Conservation (phyloP, 2,329 filamentous ascomycete genomes). For the Ascochyta pisi region DNA sequence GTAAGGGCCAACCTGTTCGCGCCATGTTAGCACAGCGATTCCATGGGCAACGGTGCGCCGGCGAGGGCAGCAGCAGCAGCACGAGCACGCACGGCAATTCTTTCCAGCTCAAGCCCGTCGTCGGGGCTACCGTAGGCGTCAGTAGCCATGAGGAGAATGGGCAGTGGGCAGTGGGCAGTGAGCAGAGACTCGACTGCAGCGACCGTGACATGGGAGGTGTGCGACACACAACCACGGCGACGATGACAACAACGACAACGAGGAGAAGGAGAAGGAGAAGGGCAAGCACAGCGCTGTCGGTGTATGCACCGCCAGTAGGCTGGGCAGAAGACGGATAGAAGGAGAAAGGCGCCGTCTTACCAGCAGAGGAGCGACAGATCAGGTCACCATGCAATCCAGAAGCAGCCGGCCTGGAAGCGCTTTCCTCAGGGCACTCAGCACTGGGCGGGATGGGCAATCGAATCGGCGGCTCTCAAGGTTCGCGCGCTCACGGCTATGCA, state of each 20-base stretch:
- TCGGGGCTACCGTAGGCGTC: slow-evolving; percentile 39
- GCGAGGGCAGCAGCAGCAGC: neutral
- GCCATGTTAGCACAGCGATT: slow-evolving; percentile 35
- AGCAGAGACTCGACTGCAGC: slow-evolving; percentile 11
- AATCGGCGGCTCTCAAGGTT: slow-evolving; percentile 5
- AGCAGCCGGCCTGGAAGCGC: neutral
- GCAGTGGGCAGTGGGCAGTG: neutral
- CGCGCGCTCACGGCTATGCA: slow-evolving; percentile 10
- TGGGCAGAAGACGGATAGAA: neutral
- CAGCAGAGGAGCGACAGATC: slow-evolving; percentile 15
- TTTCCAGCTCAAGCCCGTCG: slow-evolving; percentile 47
- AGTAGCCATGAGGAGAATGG: slow-evolving; percentile 26
- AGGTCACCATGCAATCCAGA: slow-evolving; percentile 16
- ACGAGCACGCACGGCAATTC: slow-evolving; percentile 47
- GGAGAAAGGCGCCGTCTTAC: slow-evolving; percentile 17
- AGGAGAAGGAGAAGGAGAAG: neutral
- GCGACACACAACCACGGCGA: neutral
- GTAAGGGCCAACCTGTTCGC: slow-evolving; percentile 46
- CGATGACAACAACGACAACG: neutral
- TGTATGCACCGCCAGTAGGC: neutral
- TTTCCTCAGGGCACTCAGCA: neutral
- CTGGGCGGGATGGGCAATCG: neutral
- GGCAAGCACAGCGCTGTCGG: neutral
- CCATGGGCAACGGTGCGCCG: slow-evolving; percentile 6
- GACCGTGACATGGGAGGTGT: slow-evolving; percentile 2